Conservation (phyloP, 2,329 filamentous ascomycete species). For the Aotearoamyces nothofagi region DNA sequence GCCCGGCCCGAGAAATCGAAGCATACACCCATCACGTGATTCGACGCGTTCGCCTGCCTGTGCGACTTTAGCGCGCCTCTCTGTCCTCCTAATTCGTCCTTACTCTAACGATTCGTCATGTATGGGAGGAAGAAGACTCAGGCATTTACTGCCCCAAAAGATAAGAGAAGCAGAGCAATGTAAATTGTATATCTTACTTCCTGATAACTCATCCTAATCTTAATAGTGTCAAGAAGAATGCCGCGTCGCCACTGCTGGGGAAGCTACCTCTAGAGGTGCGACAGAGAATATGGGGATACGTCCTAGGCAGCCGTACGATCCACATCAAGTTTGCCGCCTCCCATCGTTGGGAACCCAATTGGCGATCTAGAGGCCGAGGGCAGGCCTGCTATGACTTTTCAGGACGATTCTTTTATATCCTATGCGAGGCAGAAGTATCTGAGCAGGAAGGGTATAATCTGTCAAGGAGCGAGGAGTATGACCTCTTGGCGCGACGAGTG, state of each 20-base stretch:
- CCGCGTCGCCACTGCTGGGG: slow-evolving; percentile 1
- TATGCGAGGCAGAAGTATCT: slow-evolving; percentile 1
- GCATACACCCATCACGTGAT: not conserved
- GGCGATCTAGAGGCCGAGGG: not conserved
- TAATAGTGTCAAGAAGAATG: slow-evolving; percentile 1
- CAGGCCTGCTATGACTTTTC: slow-evolving; percentile 1
- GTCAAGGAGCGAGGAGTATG: not conserved
- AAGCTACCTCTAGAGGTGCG: not conserved
- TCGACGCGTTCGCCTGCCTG: no score
- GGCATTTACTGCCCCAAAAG: not conserved
- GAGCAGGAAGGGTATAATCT: slow-evolving; percentile 1
- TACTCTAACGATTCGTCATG: slow-evolving; percentile 1
- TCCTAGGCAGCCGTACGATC: slow-evolving; percentile 1
- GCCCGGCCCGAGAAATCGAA: no score
- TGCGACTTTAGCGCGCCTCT: no score
- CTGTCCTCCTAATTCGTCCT: not conserved
- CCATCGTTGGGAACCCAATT: not conserved
- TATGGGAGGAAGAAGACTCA: not conserved
- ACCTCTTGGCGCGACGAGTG: not conserved
- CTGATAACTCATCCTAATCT: not conserved
- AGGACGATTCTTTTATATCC: slow-evolving; percentile 1
- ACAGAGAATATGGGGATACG: not conserved
- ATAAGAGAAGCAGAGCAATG: not conserved
- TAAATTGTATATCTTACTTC: not conserved
- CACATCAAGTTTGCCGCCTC: not conserved